Evolutionary conservation across 768 basidiomycete species (phyloP).

Genomic region (Mycena vitilis): DNA sequence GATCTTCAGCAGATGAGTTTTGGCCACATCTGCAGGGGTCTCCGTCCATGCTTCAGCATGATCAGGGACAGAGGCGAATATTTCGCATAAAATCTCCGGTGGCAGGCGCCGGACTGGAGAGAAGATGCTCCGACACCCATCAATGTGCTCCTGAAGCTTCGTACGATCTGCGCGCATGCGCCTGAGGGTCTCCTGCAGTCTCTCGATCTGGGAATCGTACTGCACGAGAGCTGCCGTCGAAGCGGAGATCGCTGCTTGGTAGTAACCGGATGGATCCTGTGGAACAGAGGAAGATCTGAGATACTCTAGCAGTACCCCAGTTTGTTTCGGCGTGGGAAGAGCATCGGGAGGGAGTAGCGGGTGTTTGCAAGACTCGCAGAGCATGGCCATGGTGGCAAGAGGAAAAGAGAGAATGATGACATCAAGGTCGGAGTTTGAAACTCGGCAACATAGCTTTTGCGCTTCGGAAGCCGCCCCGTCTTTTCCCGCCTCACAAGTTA

Average conservation of each 20-base stretch:
- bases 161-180: background rate
- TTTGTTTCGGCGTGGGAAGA: background rate
- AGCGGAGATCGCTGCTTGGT: background rate
- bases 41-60: too few relatives aligned
- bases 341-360: background rate
- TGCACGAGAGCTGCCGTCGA: background rate
- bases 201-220: background rate
- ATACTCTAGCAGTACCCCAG: background rate
- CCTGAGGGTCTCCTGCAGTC: background rate
- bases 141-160: background rate
- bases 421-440: too few relatives aligned
- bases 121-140: background rate
- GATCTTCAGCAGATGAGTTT: background rate
- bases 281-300: conserved; percentile 1
- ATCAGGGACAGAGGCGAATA: background rate
- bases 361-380: conserved; percentile 2
- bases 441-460: too few relatives aligned
- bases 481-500: too few relatives aligned
- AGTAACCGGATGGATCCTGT: background rate
- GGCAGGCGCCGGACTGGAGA: background rate
- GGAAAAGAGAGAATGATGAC: too few relatives aligned
- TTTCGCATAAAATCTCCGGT: conserved; percentile 9
- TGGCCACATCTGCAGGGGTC: background rate
- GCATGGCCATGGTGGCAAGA: background rate
- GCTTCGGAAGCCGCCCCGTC: too few relatives aligned